Evolutionary conservation across 2,329 filamentous ascomycete species (phyloP).

Genomic region (Xylaria sp.): DNA sequence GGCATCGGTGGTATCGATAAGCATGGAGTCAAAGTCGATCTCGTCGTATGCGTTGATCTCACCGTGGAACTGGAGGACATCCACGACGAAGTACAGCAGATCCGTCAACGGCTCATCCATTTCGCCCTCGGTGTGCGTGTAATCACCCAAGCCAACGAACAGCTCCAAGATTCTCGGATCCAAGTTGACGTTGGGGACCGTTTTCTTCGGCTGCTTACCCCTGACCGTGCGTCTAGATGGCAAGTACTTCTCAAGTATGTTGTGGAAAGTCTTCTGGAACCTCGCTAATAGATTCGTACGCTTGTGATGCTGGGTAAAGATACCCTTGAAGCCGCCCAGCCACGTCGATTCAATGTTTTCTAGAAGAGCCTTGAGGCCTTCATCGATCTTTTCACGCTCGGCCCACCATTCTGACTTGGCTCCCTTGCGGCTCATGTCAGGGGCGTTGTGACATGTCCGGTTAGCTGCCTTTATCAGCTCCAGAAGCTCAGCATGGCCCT

Average conservation of each 20-base stretch:
- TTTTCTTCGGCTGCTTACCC: slow-evolving; percentile 47
- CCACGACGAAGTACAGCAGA: slow-evolving; percentile 90
- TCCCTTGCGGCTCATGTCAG: slow-evolving; percentile 67
- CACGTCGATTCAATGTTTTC: slow-evolving; percentile 86
- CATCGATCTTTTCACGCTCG: slow-evolving; percentile 74
- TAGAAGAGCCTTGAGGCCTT: slow-evolving; percentile 69
- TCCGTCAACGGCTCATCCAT: slow-evolving; percentile 88
- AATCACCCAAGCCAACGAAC: slow-evolving; percentile 78
- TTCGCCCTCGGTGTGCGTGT: slow-evolving; percentile 61
- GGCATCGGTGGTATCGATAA: slow-evolving; percentile 81
- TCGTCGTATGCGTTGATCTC: slow-evolving; percentile 97
- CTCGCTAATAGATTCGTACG: slow-evolving; percentile 60
- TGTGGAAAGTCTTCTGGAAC: slow-evolving; percentile 74
- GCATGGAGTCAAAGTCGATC: slow-evolving; percentile 90
- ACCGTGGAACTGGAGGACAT: slow-evolving; percentile 93
- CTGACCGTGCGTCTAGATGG: slow-evolving; percentile 69
- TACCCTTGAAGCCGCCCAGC: slow-evolving; percentile 89
- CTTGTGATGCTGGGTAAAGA: slow-evolving; percentile 72
- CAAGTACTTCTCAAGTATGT: slow-evolving; percentile 74
- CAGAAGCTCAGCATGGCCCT: slow-evolving; percentile 71
- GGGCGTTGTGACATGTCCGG: slow-evolving; percentile 67
- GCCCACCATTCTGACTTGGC: slow-evolving; percentile 86
- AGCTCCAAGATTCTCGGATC: slow-evolving; percentile 69
- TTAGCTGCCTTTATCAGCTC: slow-evolving; percentile 82
- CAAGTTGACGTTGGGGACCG: slow-evolving; percentile 41